Conservation (phyloP, 176 grass and related monocot species). For the Aegilops bicornis region DNA sequence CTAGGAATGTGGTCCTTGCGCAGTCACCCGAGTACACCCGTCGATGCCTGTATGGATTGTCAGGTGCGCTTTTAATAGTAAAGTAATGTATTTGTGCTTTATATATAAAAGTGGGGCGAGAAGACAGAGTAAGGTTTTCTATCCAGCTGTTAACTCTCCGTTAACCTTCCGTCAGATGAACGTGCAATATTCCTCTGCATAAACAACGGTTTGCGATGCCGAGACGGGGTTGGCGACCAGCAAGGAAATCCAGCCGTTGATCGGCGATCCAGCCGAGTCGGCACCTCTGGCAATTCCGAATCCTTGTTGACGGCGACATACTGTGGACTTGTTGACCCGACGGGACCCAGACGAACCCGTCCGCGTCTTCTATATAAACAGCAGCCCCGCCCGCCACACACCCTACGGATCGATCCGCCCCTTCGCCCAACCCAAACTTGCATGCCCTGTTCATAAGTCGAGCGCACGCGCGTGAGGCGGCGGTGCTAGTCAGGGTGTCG, state of each 20-base stretch:
- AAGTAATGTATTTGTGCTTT: too few species aligned
- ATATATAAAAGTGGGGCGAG: too few species aligned
- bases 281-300: neutral
- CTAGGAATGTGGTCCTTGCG: too few species aligned
- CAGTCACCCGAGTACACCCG: too few species aligned
- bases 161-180: neutral
- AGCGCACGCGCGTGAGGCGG: conserved; percentile 15
- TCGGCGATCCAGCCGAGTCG: neutral
- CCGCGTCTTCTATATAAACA: neutral
- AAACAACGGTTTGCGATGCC: neutral
- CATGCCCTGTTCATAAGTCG: conserved; percentile 12
- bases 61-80: too few species aligned
- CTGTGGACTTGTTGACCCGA: conserved; percentile 15
- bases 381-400: neutral
- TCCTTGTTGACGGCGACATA: neutral
- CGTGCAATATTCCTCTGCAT: too few species aligned
- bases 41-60: too few species aligned
- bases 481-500: neutral
- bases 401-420: neutral
- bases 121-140: neutral
- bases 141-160: neutral
- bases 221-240: neutral
- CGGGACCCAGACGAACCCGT: neutral
- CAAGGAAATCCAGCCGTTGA: too few species aligned
- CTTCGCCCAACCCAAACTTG: conserved; percentile 5